A percentile compares a stretch with the other conserved stretches of the same genome.
phyloP scores from a whole-genome alignment of 1,284 basidiomycete species.

The Somion occarium region DNA sequence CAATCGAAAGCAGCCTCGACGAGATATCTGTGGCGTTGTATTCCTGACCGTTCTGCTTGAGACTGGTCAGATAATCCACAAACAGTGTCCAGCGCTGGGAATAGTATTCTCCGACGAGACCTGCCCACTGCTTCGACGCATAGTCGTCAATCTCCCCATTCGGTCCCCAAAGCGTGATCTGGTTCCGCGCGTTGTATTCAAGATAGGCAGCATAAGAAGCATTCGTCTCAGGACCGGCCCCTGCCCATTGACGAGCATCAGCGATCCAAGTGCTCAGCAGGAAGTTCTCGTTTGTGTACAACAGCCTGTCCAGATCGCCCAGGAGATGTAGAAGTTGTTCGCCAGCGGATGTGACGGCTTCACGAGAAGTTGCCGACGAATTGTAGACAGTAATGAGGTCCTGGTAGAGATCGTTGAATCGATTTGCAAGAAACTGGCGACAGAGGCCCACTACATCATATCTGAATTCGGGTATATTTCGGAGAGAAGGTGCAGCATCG shows the following conservation, averaged over 20 bases:
- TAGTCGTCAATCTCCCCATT: constrained; percentile 39
- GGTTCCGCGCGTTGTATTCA: constrained; percentile 38
- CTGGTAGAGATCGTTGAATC: constrained; percentile 33
- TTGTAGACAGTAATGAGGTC: constrained; percentile 28
- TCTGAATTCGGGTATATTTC: constrained; percentile 29
- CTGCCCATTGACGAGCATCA: constrained; percentile 28
- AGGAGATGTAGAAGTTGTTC: constrained; percentile 29
- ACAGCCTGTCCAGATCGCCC: constrained; percentile 32
- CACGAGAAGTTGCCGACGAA: constrained; percentile 16
- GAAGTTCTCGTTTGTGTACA: constrained; percentile 33
- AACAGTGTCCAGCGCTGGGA: constrained; percentile 33
- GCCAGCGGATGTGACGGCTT: constrained; percentile 21
- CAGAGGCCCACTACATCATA: constrained; percentile 39
- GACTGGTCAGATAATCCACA: constrained; percentile 26
- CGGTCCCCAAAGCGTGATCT: constrained; percentile 43
- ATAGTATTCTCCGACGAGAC: constrained; percentile 37
- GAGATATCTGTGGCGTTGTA: constrained; percentile 27
- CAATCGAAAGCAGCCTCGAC: constrained; percentile 28
- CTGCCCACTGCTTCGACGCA: constrained; percentile 42
- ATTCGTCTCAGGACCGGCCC: constrained; percentile 13
- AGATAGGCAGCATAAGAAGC: constrained; percentile 31
- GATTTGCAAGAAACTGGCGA: constrained; percentile 37
- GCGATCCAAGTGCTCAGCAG: constrained; percentile 35
- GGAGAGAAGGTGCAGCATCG: constrained; percentile 17
- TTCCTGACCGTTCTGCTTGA: constrained; percentile 23